Evolutionary conservation across 2,329 filamentous ascomycete species (phyloP).

Genomic region (Hymenoscyphus fraxineus): DNA sequence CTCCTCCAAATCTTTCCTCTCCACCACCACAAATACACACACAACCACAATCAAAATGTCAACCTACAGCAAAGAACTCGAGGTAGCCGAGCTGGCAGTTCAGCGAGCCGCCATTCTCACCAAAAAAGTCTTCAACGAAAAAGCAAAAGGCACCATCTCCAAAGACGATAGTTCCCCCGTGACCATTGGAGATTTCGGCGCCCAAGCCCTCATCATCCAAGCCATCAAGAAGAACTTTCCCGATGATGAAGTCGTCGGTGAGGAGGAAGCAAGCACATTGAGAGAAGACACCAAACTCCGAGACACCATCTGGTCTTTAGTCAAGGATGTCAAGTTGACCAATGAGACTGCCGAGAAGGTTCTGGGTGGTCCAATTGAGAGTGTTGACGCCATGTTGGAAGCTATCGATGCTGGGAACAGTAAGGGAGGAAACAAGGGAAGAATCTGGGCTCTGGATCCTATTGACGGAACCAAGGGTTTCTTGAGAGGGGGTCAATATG

Average conservation of each 20-base stretch:
- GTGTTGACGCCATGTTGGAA: slow-evolving; percentile 62
- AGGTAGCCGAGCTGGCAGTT: slow-evolving; percentile 82
- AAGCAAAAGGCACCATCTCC: slow-evolving; percentile 88
- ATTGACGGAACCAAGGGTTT: slow-evolving; percentile 99
- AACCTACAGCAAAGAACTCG: slow-evolving; percentile 70
- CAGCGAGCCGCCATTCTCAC: slow-evolving; percentile 76
- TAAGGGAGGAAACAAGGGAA: slow-evolving; percentile 65
- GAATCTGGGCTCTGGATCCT: slow-evolving; percentile 95
- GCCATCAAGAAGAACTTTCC: slow-evolving; percentile 90
- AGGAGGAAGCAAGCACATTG: slow-evolving; percentile 85
- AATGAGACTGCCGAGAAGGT: slow-evolving; percentile 61
- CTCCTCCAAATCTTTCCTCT: slow-evolving; percentile 22
- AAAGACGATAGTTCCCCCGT: slow-evolving; percentile 97
- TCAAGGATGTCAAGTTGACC: slow-evolving; percentile 66
- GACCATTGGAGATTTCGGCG: slow-evolving; percentile 96
- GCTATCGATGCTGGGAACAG: slow-evolving; percentile 67
- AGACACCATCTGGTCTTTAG: slow-evolving; percentile 79
- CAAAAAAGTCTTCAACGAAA: slow-evolving; percentile 76
- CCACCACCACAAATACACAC: slow-evolving; percentile 13
- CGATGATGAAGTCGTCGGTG: slow-evolving; percentile 83
- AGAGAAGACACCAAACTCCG: slow-evolving; percentile 66
- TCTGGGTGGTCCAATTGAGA: slow-evolving; percentile 66
- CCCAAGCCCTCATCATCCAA: slow-evolving; percentile 91
- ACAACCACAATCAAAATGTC: slow-evolving; percentile 35
- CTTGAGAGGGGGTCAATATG: slow-evolving; percentile 92